These are phyloP conservation scores for Daldinia childiae DNA, from an alignment of 495 filamentous ascomycete genomes.

Conservation along the genomic window DNA sequence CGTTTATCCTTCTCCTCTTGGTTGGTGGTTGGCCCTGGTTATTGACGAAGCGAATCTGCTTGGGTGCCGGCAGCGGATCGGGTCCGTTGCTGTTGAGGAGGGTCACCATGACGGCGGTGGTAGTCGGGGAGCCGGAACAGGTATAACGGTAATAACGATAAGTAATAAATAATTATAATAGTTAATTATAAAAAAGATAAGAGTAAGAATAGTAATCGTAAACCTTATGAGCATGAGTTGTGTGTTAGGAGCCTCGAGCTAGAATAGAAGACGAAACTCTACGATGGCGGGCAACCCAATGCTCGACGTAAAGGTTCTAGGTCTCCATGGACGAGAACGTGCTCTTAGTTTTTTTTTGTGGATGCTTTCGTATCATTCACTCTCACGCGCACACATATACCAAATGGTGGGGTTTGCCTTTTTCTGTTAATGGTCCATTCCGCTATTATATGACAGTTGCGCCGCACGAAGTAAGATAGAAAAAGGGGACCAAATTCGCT, in stretches of 20 bases:
- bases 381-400: constrained; percentile 23
- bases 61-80: constrained; percentile 55
- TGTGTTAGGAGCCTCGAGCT: constrained; percentile 7
- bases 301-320: constrained; percentile 21
- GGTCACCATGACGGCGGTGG: constrained; percentile 48
- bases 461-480: constrained; percentile 9
- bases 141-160: constrained; percentile 6
- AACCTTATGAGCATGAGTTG: neutral
- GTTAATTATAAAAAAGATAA: neutral
- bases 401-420: constrained; percentile 29
- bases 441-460: constrained; percentile 8
- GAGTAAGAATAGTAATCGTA: neutral
- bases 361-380: constrained; percentile 28
- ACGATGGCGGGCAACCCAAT: constrained; percentile 14
- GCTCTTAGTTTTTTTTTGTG: constrained; percentile 33
- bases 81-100: constrained; percentile 50
- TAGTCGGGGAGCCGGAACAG: neutral
- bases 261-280: constrained; percentile 16
- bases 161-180: neutral
- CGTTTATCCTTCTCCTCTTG: constrained; percentile 81
- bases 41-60: constrained; percentile 79
- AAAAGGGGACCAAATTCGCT: neutral
- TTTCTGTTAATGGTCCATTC: constrained; percentile 29
- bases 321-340: constrained; percentile 18
- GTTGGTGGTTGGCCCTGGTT: constrained; percentile 83